Percentiles rank a stretch among this genome's conserved stretches.
phyloP scores from a whole-genome alignment of 768 basidiomycete genomes.

The Suillus hirtellus region DNA sequence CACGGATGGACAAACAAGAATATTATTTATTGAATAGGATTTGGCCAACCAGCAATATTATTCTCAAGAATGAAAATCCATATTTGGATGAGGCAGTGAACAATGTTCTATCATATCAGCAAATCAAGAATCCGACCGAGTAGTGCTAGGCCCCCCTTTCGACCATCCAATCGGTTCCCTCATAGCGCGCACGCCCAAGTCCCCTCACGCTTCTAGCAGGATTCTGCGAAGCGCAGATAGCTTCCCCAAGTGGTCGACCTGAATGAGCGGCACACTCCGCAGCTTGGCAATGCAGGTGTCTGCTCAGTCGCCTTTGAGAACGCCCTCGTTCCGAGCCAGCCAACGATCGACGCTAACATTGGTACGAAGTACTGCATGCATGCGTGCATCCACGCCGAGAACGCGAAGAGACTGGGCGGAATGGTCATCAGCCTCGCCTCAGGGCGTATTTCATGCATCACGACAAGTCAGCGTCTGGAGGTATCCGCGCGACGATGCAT shows the following conservation, averaged over 20 bases:
- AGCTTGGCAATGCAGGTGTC: constrained; percentile 67
- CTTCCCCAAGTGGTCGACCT: constrained; percentile 93
- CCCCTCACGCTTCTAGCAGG: constrained; percentile 52
- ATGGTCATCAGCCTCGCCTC: constrained; percentile 87
- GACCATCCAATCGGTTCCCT: constrained; percentile 76
- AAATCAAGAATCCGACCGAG: neutral
- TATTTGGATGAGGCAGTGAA: neutral
- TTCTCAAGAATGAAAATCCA: no score
- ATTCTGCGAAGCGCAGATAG: constrained; percentile 67
- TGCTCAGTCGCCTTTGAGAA: constrained; percentile 20
- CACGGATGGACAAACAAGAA: no score
- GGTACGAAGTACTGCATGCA: constrained; percentile 56
- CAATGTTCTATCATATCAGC: neutral
- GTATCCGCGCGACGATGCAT: neutral
- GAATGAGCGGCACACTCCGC: constrained; percentile 84
- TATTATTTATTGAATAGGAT: no score
- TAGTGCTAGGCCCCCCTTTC: constrained; percentile 27
- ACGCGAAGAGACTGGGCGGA: constrained; percentile 79
- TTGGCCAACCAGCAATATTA: no score
- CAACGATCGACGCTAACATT: constrained; percentile 65
- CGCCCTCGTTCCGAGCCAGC: constrained; percentile 42
- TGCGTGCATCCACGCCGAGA: constrained; percentile 75
- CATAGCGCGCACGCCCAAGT: constrained; percentile 70
- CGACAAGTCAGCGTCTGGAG: neutral
- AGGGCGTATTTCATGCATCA: constrained; percentile 79